Conservation (phyloP, 495 filamentous ascomycete genomes). For the Antarctomyces pellizariae region DNA sequence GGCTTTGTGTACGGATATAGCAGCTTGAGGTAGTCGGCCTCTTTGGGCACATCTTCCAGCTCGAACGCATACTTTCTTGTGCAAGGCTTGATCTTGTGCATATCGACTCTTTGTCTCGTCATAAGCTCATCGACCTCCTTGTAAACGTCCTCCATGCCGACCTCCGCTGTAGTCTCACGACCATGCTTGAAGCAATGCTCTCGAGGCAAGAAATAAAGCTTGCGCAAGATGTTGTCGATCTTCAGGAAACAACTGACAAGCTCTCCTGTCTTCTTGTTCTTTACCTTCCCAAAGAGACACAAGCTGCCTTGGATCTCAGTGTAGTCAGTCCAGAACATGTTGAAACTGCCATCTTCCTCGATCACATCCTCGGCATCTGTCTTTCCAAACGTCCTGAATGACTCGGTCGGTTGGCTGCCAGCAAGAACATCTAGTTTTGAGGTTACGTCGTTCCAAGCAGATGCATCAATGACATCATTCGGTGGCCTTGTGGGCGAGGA, state of each 20-base stretch:
- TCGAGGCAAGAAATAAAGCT: slow-evolving; percentile 80
- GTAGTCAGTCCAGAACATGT: slow-evolving; percentile 94
- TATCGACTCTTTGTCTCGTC: slow-evolving; percentile 54
- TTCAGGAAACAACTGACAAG: slow-evolving; percentile 91
- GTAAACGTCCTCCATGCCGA: slow-evolving; percentile 78
- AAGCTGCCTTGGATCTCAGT: slow-evolving; percentile 80
- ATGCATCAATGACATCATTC: slow-evolving; percentile 44
- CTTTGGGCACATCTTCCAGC: slow-evolving; percentile 62
- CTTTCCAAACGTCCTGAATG: slow-evolving; percentile 47
- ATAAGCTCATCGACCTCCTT: slow-evolving; percentile 69
- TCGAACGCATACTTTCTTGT: slow-evolving; percentile 92
- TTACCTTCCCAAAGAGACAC: slow-evolving; percentile 89
- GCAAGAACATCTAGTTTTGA: slow-evolving; percentile 67
- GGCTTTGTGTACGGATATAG: slow-evolving; percentile 75
- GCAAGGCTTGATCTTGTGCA: slow-evolving; percentile 84
- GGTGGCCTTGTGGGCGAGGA: slow-evolving; percentile 49
- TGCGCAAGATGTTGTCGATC: slow-evolving; percentile 81
- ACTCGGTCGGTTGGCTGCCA: slow-evolving; percentile 34
- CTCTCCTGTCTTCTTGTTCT: slow-evolving; percentile 56
- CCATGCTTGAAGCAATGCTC: slow-evolving; percentile 33
- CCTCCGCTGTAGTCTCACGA: slow-evolving; percentile 49
- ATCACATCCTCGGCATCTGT: slow-evolving; percentile 55
- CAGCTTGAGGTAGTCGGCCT: slow-evolving; percentile 78
- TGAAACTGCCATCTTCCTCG: slow-evolving; percentile 75
- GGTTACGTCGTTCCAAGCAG: slow-evolving; percentile 72